Conservation (phyloP, 2,329 filamentous ascomycete genomes). For the Onygenales sp. region DNA sequence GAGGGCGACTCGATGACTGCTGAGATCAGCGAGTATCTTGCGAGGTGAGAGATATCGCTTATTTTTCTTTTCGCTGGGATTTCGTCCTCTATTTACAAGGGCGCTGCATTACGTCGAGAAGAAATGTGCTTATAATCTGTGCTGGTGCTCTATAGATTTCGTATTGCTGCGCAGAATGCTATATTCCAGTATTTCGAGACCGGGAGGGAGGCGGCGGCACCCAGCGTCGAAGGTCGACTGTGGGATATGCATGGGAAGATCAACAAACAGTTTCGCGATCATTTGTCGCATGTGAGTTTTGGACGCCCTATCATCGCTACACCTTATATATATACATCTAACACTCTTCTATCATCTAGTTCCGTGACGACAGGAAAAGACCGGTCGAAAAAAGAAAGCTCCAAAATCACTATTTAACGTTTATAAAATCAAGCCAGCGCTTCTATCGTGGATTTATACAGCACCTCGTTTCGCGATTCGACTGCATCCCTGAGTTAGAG, state of each 20-base stretch:
- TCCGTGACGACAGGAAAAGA: conserved; percentile 43
- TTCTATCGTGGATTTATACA: conserved; percentile 86
- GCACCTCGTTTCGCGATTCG: conserved; percentile 54
- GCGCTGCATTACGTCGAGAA: background rate
- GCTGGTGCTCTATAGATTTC: conserved; percentile 49
- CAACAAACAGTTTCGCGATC: conserved; percentile 67
- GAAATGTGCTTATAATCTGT: conserved; percentile 1
- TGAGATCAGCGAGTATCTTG: conserved; percentile 38
- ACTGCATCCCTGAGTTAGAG: conserved; percentile 48
- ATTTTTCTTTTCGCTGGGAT: conserved; percentile 1
- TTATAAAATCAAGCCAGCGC: conserved; percentile 76
- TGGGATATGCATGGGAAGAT: conserved; percentile 73
- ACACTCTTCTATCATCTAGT: conserved; percentile 24
- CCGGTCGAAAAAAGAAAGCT: conserved; percentile 63
- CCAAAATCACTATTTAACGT: conserved; percentile 70
- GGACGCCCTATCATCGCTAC: conserved; percentile 8
- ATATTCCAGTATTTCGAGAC: conserved; percentile 56
- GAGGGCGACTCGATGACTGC: conserved; percentile 41
- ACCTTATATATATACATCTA: background rate
- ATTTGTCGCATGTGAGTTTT: conserved; percentile 46
- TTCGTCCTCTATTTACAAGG: background rate
- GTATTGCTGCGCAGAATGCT: conserved; percentile 59
- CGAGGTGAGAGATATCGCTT: conserved; percentile 23
- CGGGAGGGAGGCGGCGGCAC: background rate
- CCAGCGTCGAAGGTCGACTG: conserved; percentile 57